phyloP scores from a whole-genome alignment of 257 asterid genomes.

The Gentiana straminea region DNA sequence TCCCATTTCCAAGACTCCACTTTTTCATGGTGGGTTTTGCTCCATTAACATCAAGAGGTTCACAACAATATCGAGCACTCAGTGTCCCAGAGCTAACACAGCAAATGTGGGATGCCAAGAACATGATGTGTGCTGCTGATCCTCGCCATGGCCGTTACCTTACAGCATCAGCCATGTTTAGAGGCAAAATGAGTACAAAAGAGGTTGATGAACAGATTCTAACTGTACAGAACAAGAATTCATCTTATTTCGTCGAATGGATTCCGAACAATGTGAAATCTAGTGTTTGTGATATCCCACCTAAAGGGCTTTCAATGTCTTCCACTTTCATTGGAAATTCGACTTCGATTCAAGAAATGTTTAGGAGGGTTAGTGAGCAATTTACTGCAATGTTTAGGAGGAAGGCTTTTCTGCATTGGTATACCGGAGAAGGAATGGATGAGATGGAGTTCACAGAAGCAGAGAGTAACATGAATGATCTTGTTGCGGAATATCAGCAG shows the following conservation, averaged over 20 bases:
- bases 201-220: not conserved
- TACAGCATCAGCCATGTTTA: no score
- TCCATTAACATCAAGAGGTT: not conserved
- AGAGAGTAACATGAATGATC: conserved; percentile 63
- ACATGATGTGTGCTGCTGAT: no score
- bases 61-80: not conserved
- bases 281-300: not conserved
- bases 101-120: no score
- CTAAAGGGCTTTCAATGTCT: conserved; percentile 52
- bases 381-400: conserved; percentile 63
- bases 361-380: conserved; percentile 57
- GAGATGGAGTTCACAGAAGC: conserved; percentile 77
- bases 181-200: no score
- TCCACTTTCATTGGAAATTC: conserved; percentile 72
- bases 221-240: not conserved
- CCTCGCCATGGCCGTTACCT: no score
- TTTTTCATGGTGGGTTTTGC: no score
- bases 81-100: not conserved
- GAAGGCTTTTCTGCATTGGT: conserved; percentile 72
- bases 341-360: conserved; percentile 67
- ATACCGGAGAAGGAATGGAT: conserved; percentile 63
- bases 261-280: no score
- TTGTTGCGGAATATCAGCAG: conserved; percentile 73
- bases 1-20: not conserved
- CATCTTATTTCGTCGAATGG: not conserved